Evolutionary conservation across 2,329 filamentous ascomycete species (phyloP).

Genomic region (Dothideomycetes sp.): DNA sequence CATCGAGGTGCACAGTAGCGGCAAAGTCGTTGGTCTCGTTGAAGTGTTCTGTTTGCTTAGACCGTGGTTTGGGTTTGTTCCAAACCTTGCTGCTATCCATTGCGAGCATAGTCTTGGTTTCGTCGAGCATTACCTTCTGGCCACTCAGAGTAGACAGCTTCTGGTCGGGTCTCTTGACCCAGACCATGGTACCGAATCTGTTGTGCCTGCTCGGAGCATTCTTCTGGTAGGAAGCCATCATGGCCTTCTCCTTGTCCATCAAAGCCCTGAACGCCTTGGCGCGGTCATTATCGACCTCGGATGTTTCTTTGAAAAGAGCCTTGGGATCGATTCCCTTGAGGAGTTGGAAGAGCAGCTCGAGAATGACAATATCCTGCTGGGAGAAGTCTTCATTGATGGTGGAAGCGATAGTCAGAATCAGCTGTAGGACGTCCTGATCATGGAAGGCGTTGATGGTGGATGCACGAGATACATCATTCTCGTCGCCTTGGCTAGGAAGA

Average conservation of each 20-base stretch:
- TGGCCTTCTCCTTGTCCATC: constrained; percentile 73
- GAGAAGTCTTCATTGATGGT: constrained; percentile 92
- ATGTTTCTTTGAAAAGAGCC: constrained; percentile 75
- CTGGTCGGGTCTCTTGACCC: constrained; percentile 78
- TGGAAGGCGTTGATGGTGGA: constrained; percentile 82
- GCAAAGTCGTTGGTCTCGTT: constrained; percentile 63
- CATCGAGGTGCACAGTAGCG: constrained; percentile 56
- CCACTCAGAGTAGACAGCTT: constrained; percentile 81
- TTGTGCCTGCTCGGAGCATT: constrained; percentile 80
- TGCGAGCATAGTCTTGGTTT: constrained; percentile 64
- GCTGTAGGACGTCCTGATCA: constrained; percentile 78
- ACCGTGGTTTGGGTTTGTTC: constrained; percentile 59
- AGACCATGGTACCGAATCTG: constrained; percentile 93
- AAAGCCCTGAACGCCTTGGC: constrained; percentile 62
- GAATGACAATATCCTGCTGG: constrained; percentile 73
- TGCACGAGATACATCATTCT: constrained; percentile 78
- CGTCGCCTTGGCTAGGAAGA: constrained; percentile 72
- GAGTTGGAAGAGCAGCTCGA: constrained; percentile 87
- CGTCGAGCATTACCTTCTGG: constrained; percentile 69
- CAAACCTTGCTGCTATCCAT: constrained; percentile 89
- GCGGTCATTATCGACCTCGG: constrained; percentile 56
- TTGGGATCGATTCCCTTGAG: constrained; percentile 79
- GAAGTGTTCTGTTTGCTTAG: constrained; percentile 30
- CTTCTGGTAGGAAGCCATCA: constrained; percentile 65
- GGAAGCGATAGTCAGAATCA: constrained; percentile 76